Evolutionary conservation across 1,284 basidiomycete genomes (phyloP).

Genomic region (Kalmanozyma brasiliensis): DNA sequence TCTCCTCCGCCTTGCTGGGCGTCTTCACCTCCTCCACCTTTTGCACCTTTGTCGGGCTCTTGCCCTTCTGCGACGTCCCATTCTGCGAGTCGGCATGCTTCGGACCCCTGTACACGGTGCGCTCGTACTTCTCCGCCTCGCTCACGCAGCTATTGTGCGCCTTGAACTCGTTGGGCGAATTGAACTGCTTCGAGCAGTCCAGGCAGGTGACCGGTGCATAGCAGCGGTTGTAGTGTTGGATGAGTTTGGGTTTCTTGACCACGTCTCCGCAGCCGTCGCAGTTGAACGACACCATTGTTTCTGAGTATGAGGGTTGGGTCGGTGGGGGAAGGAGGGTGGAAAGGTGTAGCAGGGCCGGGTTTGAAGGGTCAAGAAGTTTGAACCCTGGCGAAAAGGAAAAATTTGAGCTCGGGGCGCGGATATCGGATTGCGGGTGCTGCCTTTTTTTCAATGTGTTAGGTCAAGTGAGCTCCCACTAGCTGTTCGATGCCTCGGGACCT

Average conservation of each 20-base stretch:
- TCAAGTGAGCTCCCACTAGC: too few species aligned
- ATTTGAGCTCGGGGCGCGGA: not conserved
- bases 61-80: conserved; percentile 16
- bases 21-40: not conserved
- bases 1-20: conserved; percentile 25
- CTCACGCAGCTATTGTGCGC: conserved; percentile 66
- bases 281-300: conserved; percentile 61
- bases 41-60: conserved; percentile 11
- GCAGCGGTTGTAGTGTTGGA: conserved; percentile 64
- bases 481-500: too few species aligned
- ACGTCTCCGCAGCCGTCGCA: conserved; percentile 66
- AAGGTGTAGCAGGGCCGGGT: too few species aligned
- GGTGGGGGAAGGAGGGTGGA: not conserved
- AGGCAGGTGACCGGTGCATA: conserved; percentile 64
- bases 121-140: conserved; percentile 67
- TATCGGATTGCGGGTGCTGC: not conserved
- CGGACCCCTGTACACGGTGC: conserved; percentile 46
- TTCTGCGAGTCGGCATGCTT: conserved; percentile 28
- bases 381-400: conserved; percentile 10
- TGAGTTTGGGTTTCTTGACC: conserved; percentile 67
- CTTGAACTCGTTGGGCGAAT: conserved; percentile 61
- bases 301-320: not conserved
- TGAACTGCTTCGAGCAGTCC: conserved; percentile 65
- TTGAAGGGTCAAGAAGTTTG: not conserved
- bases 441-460: too few species aligned